Percentiles rank a stretch among this genome's conserved stretches.
Conservation (phyloP, 345 rosid genomes). For the Melaleuca quinquenervia region DNA sequence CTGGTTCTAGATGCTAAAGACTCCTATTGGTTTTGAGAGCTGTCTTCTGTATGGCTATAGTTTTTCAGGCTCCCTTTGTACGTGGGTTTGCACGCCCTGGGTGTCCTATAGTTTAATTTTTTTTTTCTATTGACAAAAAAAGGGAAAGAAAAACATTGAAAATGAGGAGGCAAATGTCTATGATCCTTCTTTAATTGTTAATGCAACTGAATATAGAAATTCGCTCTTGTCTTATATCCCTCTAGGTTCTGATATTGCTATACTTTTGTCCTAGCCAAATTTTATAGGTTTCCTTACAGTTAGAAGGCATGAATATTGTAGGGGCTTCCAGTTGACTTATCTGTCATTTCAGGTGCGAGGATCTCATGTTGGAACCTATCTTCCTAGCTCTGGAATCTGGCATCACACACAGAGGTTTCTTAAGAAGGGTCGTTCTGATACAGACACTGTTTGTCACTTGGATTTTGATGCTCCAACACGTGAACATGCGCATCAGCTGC, state of each 20-base stretch:
- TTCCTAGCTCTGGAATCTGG: slow-evolving; percentile 94
- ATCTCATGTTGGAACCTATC: slow-evolving; percentile 93
- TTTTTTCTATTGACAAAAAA: neutral
- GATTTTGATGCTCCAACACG: slow-evolving; percentile 99
- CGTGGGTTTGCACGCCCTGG: neutral
- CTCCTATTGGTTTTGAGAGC: neutral
- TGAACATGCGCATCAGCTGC: slow-evolving; percentile 67
- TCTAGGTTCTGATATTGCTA: neutral
- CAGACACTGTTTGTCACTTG: slow-evolving; percentile 72
- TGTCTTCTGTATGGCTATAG: neutral
- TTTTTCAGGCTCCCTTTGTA: neutral
- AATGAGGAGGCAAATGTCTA: neutral
- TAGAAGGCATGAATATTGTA: neutral
- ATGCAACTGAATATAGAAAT: neutral
- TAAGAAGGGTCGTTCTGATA: slow-evolving; percentile 41
- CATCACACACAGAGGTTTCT: slow-evolving; percentile 82
- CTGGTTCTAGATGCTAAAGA: neutral
- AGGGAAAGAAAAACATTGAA: neutral
- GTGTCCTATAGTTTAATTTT: neutral
- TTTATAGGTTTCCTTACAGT: neutral
- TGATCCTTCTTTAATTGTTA: neutral
- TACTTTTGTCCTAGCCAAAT: neutral
- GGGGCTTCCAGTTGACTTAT: neutral
- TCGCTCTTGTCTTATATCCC: neutral
- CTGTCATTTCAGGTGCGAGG: slow-evolving; percentile 58